These are phyloP conservation scores for Saksenaea vasiformis DNA, from an alignment of 371 early-diverging fungal species.

Conservation along the genomic window DNA sequence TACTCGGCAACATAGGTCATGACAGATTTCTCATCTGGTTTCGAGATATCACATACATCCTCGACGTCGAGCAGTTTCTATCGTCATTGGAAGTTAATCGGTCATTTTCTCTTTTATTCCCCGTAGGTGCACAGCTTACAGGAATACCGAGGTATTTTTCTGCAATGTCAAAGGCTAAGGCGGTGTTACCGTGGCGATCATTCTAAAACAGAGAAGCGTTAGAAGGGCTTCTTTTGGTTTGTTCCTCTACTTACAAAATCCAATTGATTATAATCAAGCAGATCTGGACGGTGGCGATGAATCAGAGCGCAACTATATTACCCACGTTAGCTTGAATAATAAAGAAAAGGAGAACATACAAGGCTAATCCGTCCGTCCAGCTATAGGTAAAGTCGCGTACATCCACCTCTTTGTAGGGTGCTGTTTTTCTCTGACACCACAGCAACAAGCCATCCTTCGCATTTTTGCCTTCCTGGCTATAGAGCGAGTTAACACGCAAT, in stretches of 20 bases:
- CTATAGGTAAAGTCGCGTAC: constrained; percentile 86
- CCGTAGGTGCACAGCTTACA: constrained; percentile 25
- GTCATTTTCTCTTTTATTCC: neutral
- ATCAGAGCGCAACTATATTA: constrained; percentile 85
- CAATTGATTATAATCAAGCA: constrained; percentile 85
- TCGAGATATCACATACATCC: constrained; percentile 92
- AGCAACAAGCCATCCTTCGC: constrained; percentile 91
- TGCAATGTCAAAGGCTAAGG: constrained; percentile 95
- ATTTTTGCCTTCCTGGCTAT: constrained; percentile 88
- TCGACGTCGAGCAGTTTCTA: constrained; percentile 91
- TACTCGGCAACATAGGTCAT: constrained; percentile 99
- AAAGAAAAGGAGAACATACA: constrained; percentile 51
- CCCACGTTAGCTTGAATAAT: neutral
- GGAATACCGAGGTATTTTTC: constrained; percentile 89
- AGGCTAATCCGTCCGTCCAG: constrained; percentile 96
- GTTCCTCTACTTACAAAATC: constrained; percentile 57
- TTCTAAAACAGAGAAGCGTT: constrained; percentile 28
- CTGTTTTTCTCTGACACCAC: constrained; percentile 97
- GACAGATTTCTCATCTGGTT: constrained; percentile 96
- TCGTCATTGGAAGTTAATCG: neutral
- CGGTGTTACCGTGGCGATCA: constrained; percentile 84
- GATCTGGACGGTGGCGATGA: constrained; percentile 95
- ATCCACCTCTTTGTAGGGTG: constrained; percentile 80
- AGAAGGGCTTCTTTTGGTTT: neutral
- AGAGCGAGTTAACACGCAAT: neutral